Evolutionary conservation across 2,329 filamentous ascomycete species (phyloP).

Genomic region (Celoporthe dispersa): DNA sequence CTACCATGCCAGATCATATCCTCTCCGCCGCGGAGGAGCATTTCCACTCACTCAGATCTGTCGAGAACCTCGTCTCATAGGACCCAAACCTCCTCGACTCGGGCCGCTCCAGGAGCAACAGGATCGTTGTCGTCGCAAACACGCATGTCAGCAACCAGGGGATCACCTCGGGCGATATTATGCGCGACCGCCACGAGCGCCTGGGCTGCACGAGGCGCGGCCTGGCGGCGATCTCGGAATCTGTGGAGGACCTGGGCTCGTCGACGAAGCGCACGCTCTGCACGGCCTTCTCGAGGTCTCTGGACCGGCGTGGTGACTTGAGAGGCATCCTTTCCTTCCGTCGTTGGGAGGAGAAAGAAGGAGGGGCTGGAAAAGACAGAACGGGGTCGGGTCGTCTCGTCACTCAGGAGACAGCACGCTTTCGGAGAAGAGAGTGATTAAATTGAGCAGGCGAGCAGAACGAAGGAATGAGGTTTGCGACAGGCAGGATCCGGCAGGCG

Average conservation of each 20-base stretch:
- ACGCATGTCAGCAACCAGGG: slow-evolving; percentile 27
- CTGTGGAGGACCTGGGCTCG: slow-evolving; percentile 14
- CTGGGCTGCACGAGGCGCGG: slow-evolving; percentile 14
- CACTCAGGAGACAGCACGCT: neutral
- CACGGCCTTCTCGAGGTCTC: slow-evolving; percentile 15
- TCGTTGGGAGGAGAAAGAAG: neutral
- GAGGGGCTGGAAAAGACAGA: neutral
- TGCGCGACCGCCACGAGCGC: slow-evolving; percentile 14
- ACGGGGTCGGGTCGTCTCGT: neutral
- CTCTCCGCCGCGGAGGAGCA: too few species aligned
- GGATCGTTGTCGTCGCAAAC: slow-evolving; percentile 27
- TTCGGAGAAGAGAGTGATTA: neutral
- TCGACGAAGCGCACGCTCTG: slow-evolving; percentile 20
- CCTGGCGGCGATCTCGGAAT: slow-evolving; percentile 14
- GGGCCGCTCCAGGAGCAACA: slow-evolving; percentile 27
- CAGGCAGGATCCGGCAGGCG: neutral
- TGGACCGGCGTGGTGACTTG: slow-evolving; percentile 12
- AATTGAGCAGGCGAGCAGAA: neutral
- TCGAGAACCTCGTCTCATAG: slow-evolving; percentile 25
- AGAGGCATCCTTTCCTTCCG: neutral
- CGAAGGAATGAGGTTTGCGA: neutral
- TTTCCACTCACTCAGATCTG: slow-evolving; percentile 26
- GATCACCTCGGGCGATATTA: slow-evolving; percentile 25
- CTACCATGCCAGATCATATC: too few species aligned
- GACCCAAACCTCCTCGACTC: slow-evolving; percentile 25